Percentiles rank a stretch among this genome's conserved stretches.
phyloP scores from a whole-genome alignment of 495 filamentous ascomycete genomes.

The Penicillium maclennaniae region DNA sequence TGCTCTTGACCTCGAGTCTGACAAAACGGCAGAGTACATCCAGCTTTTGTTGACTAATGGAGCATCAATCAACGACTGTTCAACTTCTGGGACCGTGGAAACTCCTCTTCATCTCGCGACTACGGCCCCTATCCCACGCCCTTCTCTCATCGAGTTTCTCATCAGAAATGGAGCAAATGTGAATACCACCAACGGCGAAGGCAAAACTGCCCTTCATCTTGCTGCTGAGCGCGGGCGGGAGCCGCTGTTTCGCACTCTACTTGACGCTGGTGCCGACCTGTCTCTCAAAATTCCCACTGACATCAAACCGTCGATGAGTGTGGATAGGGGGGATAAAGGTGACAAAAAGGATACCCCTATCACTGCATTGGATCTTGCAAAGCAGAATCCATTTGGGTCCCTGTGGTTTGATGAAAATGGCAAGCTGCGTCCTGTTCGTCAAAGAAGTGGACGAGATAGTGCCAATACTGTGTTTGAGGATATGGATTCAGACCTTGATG shows the following conservation, averaged over 20 bases:
- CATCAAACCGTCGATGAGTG: neutral
- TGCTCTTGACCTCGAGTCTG: conserved; percentile 9
- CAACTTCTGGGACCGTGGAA: conserved; percentile 11
- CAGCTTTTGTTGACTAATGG: conserved; percentile 21
- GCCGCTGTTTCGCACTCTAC: conserved; percentile 21
- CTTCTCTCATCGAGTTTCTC: conserved; percentile 23
- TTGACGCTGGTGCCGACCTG: conserved; percentile 28
- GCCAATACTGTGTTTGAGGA: conserved; percentile 23
- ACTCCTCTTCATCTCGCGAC: conserved; percentile 31
- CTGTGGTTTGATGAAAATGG: conserved; percentile 26
- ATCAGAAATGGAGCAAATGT: conserved; percentile 30
- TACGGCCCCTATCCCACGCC: conserved; percentile 13
- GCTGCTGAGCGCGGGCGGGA: conserved; percentile 33
- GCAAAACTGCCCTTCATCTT: conserved; percentile 37
- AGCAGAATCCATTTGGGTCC: conserved; percentile 19
- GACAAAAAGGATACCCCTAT: neutral
- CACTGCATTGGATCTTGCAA: conserved; percentile 25
- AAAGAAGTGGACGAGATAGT: conserved; percentile 14
- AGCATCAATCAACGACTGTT: conserved; percentile 22
- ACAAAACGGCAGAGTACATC: conserved; percentile 25
- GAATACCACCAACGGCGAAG: conserved; percentile 26
- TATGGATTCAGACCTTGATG: conserved; percentile 10
- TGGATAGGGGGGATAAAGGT: neutral
- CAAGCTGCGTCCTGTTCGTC: conserved; percentile 5
- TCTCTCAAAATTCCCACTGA: conserved; percentile 16